Base-by-base conservation (phyloP, 176 grass and related monocot genomes). In the Raddia distichophylla region DNA sequence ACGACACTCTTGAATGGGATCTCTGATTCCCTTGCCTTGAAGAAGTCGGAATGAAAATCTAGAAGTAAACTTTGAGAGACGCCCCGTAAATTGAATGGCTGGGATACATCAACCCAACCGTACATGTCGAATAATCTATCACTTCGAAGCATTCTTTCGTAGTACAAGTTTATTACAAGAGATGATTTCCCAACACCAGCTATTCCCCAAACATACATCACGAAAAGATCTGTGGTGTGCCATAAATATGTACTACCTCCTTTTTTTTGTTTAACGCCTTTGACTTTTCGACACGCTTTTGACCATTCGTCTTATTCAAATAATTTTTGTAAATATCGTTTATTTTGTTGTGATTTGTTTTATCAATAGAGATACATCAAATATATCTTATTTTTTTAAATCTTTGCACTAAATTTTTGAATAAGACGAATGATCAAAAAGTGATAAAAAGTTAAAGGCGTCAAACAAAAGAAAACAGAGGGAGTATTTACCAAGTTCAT, bases 171-270 rank as follows among this genome's bases (percentile, higher is more conserved):
- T 40, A 11, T 67, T 0, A 76, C 2, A 3, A 84, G 73, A 67
- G 63, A 2, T 49, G 82, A 68, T 37, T 84, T 84, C 0, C 82
- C 72, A 12, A 59, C 82, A 0, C 82, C 82, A 49, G 73, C 52
- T 8, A 84, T 76, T 0, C 82, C 82, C 82, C 82, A 84, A 0
- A 84, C 62, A 0, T 73, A 84, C 17, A 84, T 68, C 19, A 84
- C 71, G 9, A 0, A 6, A 10, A 46, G 8, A 17, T 1, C 3
- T 1, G 2, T 45, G 15, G 17, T 22, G 79, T 9, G 65, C n/a
- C 1, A 0, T 2, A 0, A 69, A 10, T 64, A 37, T 42, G 3
- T 32, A n/a, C n/a, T n/a, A n/a, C n/a, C n/a, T n/a, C n/a, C n/a
- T n/a, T n/a, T n/a, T n/a, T n/a, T n/a, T n/a, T n/a, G n/a, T n/a